Conservation (phyloP, 352 stramenopile genomes). For the Pythium phragmitis region DNA sequence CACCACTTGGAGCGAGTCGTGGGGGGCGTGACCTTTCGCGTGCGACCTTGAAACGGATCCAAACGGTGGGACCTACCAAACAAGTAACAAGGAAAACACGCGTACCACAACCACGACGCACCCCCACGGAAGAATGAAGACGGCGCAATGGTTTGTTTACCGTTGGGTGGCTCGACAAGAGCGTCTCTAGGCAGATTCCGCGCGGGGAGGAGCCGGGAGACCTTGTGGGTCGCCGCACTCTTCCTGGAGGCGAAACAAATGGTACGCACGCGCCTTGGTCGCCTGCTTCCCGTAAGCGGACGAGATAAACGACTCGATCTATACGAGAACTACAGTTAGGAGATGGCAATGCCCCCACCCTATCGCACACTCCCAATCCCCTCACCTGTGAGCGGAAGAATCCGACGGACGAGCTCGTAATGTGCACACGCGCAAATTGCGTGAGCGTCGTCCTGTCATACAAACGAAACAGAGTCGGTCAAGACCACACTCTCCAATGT, state of each 20-base stretch:
- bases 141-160: background rate
- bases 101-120: background rate
- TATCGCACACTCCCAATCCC: too few species aligned
- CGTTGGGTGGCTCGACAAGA: background rate
- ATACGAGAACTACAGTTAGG: background rate
- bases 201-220: constrained; percentile 1
- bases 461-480: background rate
- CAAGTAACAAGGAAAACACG: background rate
- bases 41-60: too few species aligned
- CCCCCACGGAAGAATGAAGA: background rate
- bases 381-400: constrained; percentile 73
- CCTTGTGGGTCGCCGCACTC: constrained; percentile 42
- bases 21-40: too few species aligned
- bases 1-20: too few species aligned
- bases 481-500: background rate
- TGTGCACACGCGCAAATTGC: constrained; percentile 66
- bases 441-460: constrained; percentile 58
- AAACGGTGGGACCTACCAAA: too few species aligned
- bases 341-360: background rate
- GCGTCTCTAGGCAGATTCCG: constrained; percentile 4
- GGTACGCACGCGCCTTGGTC: constrained; percentile 55
- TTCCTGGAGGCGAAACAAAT: constrained; percentile 55
- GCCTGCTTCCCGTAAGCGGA: constrained; percentile 68
- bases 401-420: constrained; percentile 66
- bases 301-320: constrained; percentile 78